These are phyloP conservation scores for Metschnikowia henanensis DNA, from an alignment of 805 yeast genomes.

Conservation along the genomic window DNA sequence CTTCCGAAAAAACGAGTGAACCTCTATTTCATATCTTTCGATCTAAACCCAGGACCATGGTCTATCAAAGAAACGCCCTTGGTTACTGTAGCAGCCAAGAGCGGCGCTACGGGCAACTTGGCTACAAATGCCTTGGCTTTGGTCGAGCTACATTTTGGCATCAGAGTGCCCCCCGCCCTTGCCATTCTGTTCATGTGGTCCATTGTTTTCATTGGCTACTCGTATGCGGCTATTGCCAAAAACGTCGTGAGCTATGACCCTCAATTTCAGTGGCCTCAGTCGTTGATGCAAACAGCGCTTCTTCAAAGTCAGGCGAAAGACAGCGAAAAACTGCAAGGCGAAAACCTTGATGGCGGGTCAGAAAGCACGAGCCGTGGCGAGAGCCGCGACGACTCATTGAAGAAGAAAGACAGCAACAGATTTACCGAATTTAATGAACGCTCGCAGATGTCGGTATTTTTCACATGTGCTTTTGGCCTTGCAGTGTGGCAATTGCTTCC, in stretches of 20 bases:
- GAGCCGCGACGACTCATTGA: background rate
- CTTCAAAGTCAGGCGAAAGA: constrained; percentile 24
- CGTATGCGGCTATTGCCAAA: constrained; percentile 52
- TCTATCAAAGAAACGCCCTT: constrained; percentile 53
- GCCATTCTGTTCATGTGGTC: constrained; percentile 51
- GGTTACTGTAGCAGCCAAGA: constrained; percentile 51
- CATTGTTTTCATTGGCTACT: constrained; percentile 52
- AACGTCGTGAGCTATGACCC: constrained; percentile 47
- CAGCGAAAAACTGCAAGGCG: background rate
- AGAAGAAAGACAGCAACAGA: background rate
- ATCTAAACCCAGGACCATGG: constrained; percentile 55
- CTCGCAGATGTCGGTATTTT: constrained; percentile 40
- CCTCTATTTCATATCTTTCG: constrained; percentile 26
- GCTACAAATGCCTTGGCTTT: constrained; percentile 49
- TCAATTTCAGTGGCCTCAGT: constrained; percentile 48
- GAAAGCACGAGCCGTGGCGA: background rate
- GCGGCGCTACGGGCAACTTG: constrained; percentile 52
- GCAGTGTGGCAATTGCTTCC: constrained; percentile 49
- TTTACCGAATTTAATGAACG: background rate
- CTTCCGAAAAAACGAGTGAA: constrained; percentile 35
- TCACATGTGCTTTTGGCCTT: constrained; percentile 25
- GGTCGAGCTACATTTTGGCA: constrained; percentile 45
- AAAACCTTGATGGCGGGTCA: background rate
- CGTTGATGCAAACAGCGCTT: constrained; percentile 48
- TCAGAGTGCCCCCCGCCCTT: constrained; percentile 28